phyloP scores from a whole-genome alignment of 2,329 filamentous ascomycete genomes.

The Capronia epimyces region DNA sequence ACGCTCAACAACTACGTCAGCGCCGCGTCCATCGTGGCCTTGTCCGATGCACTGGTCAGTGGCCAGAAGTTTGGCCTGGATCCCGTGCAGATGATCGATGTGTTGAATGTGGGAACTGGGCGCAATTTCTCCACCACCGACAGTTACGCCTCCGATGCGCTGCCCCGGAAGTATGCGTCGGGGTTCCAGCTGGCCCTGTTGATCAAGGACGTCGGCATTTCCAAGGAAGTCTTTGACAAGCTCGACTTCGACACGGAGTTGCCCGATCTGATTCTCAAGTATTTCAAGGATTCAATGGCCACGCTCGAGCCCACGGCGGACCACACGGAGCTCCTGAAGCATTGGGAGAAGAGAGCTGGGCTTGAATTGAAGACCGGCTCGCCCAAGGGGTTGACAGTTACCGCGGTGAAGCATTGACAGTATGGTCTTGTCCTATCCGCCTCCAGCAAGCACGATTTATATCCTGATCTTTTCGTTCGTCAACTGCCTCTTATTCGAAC shows the following conservation, averaged over 20 bases:
- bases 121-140: conserved; percentile 34
- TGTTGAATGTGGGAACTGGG: conserved; percentile 40
- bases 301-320: conserved; percentile 16
- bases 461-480: no score
- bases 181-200: conserved; percentile 24
- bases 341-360: conserved; percentile 20
- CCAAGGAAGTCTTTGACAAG: conserved; percentile 24
- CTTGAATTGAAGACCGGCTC: conserved; percentile 15
- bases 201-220: conserved; percentile 25
- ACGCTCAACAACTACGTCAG: conserved; percentile 27
- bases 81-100: conserved; percentile 36
- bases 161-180: conserved; percentile 21
- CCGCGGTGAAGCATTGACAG: conserved; percentile 19
- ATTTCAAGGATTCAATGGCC: conserved; percentile 26
- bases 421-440: neutral
- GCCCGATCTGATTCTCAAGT: conserved; percentile 22
- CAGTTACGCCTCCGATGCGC: conserved; percentile 28
- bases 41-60: conserved; percentile 22
- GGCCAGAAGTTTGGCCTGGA: conserved; percentile 26
- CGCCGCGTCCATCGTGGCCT: conserved; percentile 22
- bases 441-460: no score
- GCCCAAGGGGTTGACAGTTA: conserved; percentile 16
- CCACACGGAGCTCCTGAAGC: conserved; percentile 22
- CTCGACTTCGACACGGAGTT: conserved; percentile 17
- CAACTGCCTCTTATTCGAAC: conserved; percentile 29